Percentiles rank a stretch among this genome's conserved stretches.
Evolutionary conservation across 2,329 filamentous ascomycete species (phyloP).

Genomic region (Massarina eburnea): DNA sequence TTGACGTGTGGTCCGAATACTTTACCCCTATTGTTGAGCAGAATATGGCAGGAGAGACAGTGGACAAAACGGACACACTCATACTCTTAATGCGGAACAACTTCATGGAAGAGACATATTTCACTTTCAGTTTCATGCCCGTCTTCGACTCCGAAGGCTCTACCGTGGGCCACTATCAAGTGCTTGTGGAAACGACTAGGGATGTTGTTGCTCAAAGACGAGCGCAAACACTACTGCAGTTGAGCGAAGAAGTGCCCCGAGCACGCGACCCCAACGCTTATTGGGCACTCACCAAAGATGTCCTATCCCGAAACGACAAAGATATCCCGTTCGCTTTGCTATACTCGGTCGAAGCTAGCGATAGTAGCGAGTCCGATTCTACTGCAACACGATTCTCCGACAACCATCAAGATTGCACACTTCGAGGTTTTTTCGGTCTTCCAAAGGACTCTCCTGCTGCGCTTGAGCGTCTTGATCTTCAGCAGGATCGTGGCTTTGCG

Average conservation of each 20-base stretch:
- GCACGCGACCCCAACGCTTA: conserved; percentile 70
- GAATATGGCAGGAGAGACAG: conserved; percentile 20
- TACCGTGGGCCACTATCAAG: conserved; percentile 69
- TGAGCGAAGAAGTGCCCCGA: conserved; percentile 32
- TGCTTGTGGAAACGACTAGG: conserved; percentile 74
- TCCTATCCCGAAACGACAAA: conserved; percentile 69
- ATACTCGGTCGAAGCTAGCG: conserved; percentile 21
- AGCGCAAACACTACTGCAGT: conserved; percentile 14
- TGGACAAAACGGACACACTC: conserved; percentile 64
- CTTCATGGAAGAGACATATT: conserved; percentile 75
- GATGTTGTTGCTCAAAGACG: conserved; percentile 41
- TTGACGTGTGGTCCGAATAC: conserved; percentile 5
- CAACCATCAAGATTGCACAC: background rate
- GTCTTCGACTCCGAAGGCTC: conserved; percentile 69
- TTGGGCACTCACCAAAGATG: conserved; percentile 67
- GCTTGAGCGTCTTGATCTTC: background rate
- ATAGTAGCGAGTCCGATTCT: conserved; percentile 8
- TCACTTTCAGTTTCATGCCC: conserved; percentile 76
- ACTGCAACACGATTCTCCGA: conserved; percentile 1
- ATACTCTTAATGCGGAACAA: conserved; percentile 69
- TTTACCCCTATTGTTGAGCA: conserved; percentile 24
- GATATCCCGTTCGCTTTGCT: conserved; percentile 31
- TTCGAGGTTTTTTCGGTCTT: conserved; percentile 2
- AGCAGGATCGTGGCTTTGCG: conserved; percentile 1
- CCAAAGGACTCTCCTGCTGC: conserved; percentile 1